Base-by-base conservation (phyloP, 352 stramenopile genomes). In the Globisporangium yorkense region DNA sequence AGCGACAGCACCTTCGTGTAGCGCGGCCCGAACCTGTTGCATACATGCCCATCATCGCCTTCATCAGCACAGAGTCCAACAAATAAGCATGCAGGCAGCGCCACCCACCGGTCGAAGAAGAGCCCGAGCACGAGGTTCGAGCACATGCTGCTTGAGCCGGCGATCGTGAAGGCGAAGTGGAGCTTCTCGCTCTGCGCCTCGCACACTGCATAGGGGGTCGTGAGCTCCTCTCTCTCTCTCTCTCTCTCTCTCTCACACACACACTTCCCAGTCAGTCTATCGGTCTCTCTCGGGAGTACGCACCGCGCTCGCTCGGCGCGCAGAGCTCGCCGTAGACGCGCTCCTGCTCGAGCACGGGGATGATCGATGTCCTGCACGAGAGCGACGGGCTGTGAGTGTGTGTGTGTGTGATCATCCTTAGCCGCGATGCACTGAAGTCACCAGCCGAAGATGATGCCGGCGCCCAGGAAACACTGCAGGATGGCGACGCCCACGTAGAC, bases 401-500 rank as follows among this genome's bases (percentile, higher is more conserved):
- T 16, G 10, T 15, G 45, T 51, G 21, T n/a, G 8, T 4, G 29
- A 27, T 27, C 24, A 27, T 27, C 24, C 24, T 27, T 27, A 27
- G 24, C 24, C 24, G 24, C 24, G 24, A 27, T 27, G 24, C 24
- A 27, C 24, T 27, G 7, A 18, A 13, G 18, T 13, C 43, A 87
- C 76, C 77, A 87, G 49, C 77, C 77, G 31, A 85, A 85, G 59
- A 85, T 82, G 50, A 87, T 62, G 40, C 77, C 77, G 18, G 77
- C 72, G 41, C 77, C 72, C 15, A 87, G 57, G 56, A 83, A 84
- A 55, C 74, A 87, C 61, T 87, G 74, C 51, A 82, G 71, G 56
- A 84, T 84, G 41, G 77, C 77, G 54, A 87, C 80, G 18, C 40
- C 56, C 20, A 85, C 71, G 40, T 80, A 74, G 46, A 75, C 24